Base-by-base conservation (phyloP, 139 green algal genomes). In the Chlamydomonas asymmetrica region DNA sequence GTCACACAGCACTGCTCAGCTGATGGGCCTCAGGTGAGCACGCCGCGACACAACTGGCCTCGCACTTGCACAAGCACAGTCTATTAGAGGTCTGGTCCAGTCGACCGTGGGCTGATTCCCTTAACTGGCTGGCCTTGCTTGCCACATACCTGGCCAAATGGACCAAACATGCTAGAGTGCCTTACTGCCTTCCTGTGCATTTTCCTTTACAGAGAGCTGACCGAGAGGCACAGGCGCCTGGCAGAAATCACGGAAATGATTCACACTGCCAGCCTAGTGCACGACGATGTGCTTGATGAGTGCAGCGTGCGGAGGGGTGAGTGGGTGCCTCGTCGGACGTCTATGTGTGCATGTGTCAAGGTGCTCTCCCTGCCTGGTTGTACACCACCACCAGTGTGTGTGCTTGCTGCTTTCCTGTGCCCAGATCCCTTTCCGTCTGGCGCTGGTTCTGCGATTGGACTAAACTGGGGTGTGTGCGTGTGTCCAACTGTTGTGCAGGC, bases 241-340 rank as follows among this genome's bases (percentile, higher is more conserved):
- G 96, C 96, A 25, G 93, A 98, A 72, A 99, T 99, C 49, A 97
- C 88, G 0, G 96, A 99, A 78, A 99, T 99, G 96, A 98, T 99
- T 76, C 96, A 99, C 90, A 98, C 95, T 5, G 96, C 96, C 43
- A 94, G 83, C 75, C 79, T 99, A 41, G 95, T 99, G 35, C 96
- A 99, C 80, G 96, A 99, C 75, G 96, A 99, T 71, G 96, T 99
- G 59, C 81, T 99, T 50, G 96, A 99, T 76, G 94, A 99, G 40
- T 97, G 94, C 79, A 73, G 88, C 67, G 78, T 91, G 0, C 84
- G 96, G 1, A 81, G 96, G 88, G 95, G 95, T 95, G 74, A 22
- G 77, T 40, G 49, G 22, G 49, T n/a, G 18, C 22, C 20, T 22
- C 22, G 49, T n/a, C 49, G 18, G 49, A 57, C 20, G 49, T 22